Conservation (phyloP, 208 protist genomes). For the Herpetomonas samuelpessoai region DNA sequence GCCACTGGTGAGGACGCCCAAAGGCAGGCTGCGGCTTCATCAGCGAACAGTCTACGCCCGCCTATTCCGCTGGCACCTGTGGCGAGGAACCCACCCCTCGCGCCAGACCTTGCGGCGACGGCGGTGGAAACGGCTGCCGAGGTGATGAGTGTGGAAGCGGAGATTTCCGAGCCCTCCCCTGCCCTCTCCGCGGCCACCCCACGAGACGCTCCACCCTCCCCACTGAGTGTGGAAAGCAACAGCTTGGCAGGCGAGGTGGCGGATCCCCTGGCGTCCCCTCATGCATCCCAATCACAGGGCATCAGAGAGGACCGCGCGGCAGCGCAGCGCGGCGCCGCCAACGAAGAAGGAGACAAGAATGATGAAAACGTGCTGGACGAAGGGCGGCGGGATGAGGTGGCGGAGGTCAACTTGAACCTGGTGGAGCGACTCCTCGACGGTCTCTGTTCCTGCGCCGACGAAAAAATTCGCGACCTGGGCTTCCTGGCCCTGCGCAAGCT, state of each 20-base stretch:
- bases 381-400: not conserved
- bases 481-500: not conserved
- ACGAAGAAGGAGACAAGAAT: not conserved
- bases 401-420: conserved; percentile 1
- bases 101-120: not conserved
- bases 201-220: not conserved
- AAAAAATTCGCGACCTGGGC: conserved; percentile 2
- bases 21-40: no score
- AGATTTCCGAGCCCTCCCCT: not conserved
- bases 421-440: not conserved
- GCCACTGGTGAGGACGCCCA: not conserved
- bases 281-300: no score
- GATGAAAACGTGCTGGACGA: not conserved
- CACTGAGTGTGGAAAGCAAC: not conserved
- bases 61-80: not conserved
- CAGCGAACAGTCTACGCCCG: no score
- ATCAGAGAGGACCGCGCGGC: no score
- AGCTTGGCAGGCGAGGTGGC: no score
- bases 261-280: no score
- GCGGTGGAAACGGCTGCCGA: not conserved
- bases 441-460: not conserved
- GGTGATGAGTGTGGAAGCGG: not conserved
- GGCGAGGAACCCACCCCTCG: not conserved
- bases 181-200: not conserved
- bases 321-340: not conserved